Conservation (phyloP, 306 rosid genomes). For the Hippophae rhamnoides region DNA sequence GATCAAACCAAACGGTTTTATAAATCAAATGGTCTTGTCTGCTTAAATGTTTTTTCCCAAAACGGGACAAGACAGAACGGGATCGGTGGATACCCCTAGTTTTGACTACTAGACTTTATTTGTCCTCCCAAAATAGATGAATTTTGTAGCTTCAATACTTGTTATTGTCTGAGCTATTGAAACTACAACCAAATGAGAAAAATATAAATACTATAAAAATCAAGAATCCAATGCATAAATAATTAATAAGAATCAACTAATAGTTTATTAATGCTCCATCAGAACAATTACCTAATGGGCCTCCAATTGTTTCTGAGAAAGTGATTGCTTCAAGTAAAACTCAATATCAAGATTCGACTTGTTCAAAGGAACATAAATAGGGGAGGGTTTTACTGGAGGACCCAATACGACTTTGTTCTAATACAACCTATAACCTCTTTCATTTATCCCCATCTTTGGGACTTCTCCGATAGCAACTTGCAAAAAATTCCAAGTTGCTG, state of each 20-base stretch:
- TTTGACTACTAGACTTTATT: constrained; percentile 15
- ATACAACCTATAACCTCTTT: constrained; percentile 11
- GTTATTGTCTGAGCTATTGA: too few species aligned
- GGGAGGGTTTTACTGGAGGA: constrained; percentile 24
- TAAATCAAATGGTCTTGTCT: too few species aligned
- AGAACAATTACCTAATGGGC: constrained; percentile 28
- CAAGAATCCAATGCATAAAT: too few species aligned
- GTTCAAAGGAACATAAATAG: constrained; percentile 21
- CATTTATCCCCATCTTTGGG: constrained; percentile 28
- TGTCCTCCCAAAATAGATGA: constrained; percentile 18
- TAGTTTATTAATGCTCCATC: too few species aligned
- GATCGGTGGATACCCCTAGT: too few species aligned
- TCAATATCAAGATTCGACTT: constrained; percentile 20
- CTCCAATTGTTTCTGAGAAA: constrained; percentile 23
- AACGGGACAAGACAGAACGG: too few species aligned
- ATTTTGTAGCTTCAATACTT: constrained; percentile 24
- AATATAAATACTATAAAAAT: too few species aligned
- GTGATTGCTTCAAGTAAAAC: background rate
- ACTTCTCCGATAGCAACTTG: constrained; percentile 39
- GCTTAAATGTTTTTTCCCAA: too few species aligned
- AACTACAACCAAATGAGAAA: too few species aligned
- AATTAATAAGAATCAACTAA: too few species aligned
- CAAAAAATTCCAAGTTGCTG: constrained; percentile 41
- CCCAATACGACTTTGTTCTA: constrained; percentile 4
- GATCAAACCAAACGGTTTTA: too few species aligned